phyloP scores from a whole-genome alignment of 129 eudicot genomes.

The Flaveria sonorensis region DNA sequence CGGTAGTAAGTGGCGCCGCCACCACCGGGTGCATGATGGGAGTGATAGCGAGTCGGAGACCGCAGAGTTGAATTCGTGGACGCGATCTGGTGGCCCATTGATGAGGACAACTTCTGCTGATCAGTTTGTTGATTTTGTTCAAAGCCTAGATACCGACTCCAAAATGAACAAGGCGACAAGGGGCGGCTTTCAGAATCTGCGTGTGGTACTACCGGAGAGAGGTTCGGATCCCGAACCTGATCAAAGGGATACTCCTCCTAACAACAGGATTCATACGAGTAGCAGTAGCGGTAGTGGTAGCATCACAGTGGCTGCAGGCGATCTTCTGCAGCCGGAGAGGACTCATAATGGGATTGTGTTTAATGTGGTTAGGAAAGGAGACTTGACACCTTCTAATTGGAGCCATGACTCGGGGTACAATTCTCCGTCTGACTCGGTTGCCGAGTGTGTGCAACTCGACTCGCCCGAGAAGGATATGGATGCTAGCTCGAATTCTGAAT shows the following conservation, averaged over 20 bases:
- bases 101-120: slow-evolving; percentile 94
- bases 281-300: slow-evolving; percentile 49
- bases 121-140: slow-evolving; percentile 66
- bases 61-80: slow-evolving; percentile 66
- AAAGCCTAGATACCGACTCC: slow-evolving; percentile 59
- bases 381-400: slow-evolving; percentile 58
- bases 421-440: slow-evolving; percentile 48
- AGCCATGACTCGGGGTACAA: slow-evolving; percentile 62
- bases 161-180: slow-evolving; percentile 37
- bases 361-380: slow-evolving; percentile 76
- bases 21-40: slow-evolving; percentile 56
- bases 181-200: slow-evolving; percentile 45
- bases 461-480: slow-evolving; percentile 66
- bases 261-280: slow-evolving; percentile 26
- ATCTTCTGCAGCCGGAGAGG: slow-evolving; percentile 77
- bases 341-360: slow-evolving; percentile 71
- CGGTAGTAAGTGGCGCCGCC: slow-evolving; percentile 48
- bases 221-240: slow-evolving; percentile 52
- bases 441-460: slow-evolving; percentile 80
- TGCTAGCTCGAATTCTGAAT: slow-evolving; percentile 63
- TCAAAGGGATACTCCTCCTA: slow-evolving; percentile 25
- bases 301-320: slow-evolving; percentile 79
- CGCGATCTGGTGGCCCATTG: slow-evolving; percentile 87
- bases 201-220: slow-evolving; percentile 61
- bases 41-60: slow-evolving; percentile 85